Evolutionary conservation across 225 moss, liverwort and hornwort species (phyloP).

Genomic region (Sphagnum contortum): DNA sequence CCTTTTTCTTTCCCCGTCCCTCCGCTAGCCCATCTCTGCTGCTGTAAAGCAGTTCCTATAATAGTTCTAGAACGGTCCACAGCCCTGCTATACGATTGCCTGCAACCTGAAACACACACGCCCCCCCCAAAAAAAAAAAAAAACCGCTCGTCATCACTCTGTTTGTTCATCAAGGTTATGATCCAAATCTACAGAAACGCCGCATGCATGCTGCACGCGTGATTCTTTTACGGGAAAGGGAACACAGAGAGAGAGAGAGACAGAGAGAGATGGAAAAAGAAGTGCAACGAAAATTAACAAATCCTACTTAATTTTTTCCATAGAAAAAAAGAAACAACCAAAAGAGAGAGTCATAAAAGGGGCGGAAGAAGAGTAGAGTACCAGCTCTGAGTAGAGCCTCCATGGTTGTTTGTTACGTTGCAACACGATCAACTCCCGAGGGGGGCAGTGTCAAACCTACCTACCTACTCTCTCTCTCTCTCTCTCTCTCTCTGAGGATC

Average conservation of each 20-base stretch:
- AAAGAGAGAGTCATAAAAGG: no score
- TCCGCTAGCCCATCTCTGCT: slow-evolving; percentile 59
- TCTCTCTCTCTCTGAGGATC: no score
- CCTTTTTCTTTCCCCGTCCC: slow-evolving; percentile 49
- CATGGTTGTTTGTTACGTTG: no score
- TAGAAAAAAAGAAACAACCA: no score
- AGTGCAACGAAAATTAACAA: no score
- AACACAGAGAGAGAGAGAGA: no score
- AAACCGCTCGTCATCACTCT: neutral
- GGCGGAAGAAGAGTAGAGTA: neutral
- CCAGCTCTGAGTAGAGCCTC: slow-evolving; percentile 32
- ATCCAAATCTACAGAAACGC: neutral
- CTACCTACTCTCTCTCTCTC: no score
- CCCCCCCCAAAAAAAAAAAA: neutral
- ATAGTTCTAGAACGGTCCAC: slow-evolving; percentile 18
- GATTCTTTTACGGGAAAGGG: neutral
- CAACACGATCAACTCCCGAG: no score
- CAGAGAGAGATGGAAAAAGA: no score
- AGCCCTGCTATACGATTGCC: slow-evolving; percentile 47
- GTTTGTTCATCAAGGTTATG: neutral
- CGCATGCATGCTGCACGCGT: neutral
- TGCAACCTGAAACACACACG: slow-evolving; percentile 43
- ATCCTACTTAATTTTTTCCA: no score
- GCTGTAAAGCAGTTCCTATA: slow-evolving; percentile 28
- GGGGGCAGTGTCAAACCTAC: no score